Percentiles rank a stretch among this genome's conserved stretches.
phyloP scores from a whole-genome alignment of 257 asterid genomes.

The Scutellaria minor region DNA sequence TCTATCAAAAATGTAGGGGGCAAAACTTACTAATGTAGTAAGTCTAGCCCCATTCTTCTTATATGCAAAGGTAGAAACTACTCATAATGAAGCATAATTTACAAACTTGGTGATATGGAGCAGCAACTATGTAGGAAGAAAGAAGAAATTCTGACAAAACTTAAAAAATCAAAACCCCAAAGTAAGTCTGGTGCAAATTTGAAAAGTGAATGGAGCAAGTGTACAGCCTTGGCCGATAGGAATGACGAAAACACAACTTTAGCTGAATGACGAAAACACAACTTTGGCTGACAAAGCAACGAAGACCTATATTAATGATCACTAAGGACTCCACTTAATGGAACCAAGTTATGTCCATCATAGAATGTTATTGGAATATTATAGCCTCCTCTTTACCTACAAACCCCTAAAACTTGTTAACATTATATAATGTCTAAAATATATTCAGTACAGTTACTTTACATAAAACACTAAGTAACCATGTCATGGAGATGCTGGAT shows the following conservation, averaged over 20 bases:
- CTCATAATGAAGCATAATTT: not conserved
- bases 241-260: not conserved
- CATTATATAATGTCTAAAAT: not conserved
- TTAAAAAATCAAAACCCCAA: not conserved
- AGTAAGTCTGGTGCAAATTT: not conserved
- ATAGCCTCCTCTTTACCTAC: not conserved
- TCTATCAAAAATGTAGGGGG: not conserved
- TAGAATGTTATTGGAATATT: not conserved
- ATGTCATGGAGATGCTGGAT: not conserved
- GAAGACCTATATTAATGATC: not conserved
- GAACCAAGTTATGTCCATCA: constrained; percentile 6
- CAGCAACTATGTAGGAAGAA: not conserved
- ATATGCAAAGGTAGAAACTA: not conserved
- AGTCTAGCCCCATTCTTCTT: not conserved
- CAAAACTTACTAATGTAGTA: not conserved
- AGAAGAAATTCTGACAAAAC: not conserved
- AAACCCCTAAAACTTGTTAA: constrained; percentile 18
- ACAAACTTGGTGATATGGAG: not conserved
- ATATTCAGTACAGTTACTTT: not conserved
- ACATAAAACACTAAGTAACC: not conserved
- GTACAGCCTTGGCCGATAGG: not conserved
- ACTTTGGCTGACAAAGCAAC: not conserved
- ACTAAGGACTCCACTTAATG: not conserved
- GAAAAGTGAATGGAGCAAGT: not conserved
- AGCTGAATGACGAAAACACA: not conserved